Evolutionary conservation across 495 filamentous ascomycete genomes (phyloP), one percentile per base, ranked within the genome.

Genomic region (Penicillium herquei): DNA sequence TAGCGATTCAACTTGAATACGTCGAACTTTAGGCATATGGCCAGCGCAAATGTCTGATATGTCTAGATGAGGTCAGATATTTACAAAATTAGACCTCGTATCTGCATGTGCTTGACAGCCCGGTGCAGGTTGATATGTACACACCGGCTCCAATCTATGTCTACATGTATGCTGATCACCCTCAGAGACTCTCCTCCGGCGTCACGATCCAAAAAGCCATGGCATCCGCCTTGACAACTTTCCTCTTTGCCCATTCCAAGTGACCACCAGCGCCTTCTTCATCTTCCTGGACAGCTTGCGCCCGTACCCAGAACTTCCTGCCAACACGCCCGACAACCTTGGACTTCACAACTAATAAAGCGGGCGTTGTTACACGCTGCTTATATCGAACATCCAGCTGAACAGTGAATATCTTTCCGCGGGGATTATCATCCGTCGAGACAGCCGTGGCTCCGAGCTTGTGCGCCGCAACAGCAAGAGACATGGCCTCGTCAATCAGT

Each of bases 401-500:
- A 13, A 63, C 62, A 3, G 76, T 78, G 47, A 70, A 77, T 14
- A 70, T 58, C 32, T 61, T 61, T 3, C 67, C 67, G 9, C 70
- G 63, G n/a, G 71, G 66, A 17, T 68, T 65, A 45, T 53, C 43
- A 3, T 58, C 62, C 9, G 26, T 34, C 33, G 54, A 53, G 31
- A 7, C 41, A 8, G 35, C 35, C 26, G 47, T n/a, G n/a, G 54
- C 44, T 18, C 16, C 46, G 9, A 59, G 56, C 1, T 63, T 52
- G 63, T 76, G 70, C 31, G 69, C 54, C 17, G 66, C 62, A 10
- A 76, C 66, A 31, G 70, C 68, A 16, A 72, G 49, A 6, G 66
- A 74, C 73, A 77, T 76, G 11, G 79, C 77, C 70, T 86, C 85
- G 70, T 91, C 90, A 57, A 90, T 83, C 31, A 90, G 61, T 1